phyloP scores from a whole-genome alignment of 108 stramenopile species.

The Nitzschia sp. region DNA sequence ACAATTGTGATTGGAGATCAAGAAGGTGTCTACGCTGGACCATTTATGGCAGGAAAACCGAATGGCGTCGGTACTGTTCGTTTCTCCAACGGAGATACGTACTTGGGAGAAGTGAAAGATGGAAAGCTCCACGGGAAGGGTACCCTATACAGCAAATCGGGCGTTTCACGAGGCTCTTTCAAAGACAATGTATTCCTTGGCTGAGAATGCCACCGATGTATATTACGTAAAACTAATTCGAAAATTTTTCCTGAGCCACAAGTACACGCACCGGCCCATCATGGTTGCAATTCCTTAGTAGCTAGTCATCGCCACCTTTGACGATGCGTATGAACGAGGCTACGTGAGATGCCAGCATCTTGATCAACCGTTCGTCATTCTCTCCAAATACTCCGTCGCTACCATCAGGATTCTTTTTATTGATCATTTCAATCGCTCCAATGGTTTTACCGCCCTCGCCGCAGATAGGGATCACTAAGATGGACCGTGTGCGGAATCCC shows the following conservation, averaged over 20 bases:
- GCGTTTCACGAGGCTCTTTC: slow-evolving; percentile 12
- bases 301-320: slow-evolving; percentile 10
- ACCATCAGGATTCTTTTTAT: slow-evolving; percentile 51
- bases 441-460: slow-evolving; percentile 41
- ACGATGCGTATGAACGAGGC: slow-evolving; percentile 42
- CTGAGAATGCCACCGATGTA: background rate
- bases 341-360: slow-evolving; percentile 59
- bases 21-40: slow-evolving; percentile 27
- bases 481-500: slow-evolving; percentile 57
- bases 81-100: slow-evolving; percentile 32
- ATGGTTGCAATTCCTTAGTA: too few relatives aligned
- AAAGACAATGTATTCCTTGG: slow-evolving; percentile 21
- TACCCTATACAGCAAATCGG: slow-evolving; percentile 20
- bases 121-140: slow-evolving; percentile 32
- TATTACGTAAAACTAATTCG: too few relatives aligned
- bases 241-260: too few relatives aligned
- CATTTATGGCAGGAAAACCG: slow-evolving; percentile 12
- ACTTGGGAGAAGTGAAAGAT: slow-evolving; percentile 21
- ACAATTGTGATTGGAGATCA: background rate
- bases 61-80: slow-evolving; percentile 31
- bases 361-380: slow-evolving; percentile 52
- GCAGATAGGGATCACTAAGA: slow-evolving; percentile 54
- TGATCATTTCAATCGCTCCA: slow-evolving; percentile 59
- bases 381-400: slow-evolving; percentile 32
- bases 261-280: too few relatives aligned